Conservation (phyloP, 768 basidiomycete species). For the Leccinum boreale region DNA sequence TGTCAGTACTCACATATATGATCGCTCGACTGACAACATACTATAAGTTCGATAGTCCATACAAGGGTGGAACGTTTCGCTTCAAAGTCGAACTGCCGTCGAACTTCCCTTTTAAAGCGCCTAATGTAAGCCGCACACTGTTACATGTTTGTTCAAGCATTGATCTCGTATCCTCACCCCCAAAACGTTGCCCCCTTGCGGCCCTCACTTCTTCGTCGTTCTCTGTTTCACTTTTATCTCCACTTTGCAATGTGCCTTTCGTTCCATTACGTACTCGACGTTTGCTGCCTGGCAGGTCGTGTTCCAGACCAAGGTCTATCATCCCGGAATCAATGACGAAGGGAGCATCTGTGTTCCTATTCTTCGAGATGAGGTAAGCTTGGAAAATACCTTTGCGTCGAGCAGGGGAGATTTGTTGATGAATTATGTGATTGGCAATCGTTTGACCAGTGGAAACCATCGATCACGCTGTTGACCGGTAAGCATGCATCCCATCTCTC, state of each 20-base stretch:
- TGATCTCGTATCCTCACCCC: conserved; percentile 11
- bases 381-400: not conserved
- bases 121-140: conserved; percentile 46
- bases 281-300: conserved; percentile 51
- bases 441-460: conserved; percentile 73
- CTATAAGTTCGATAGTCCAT: conserved; percentile 69
- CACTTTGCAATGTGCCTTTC: not conserved
- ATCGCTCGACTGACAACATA: conserved; percentile 3
- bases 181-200: conserved; percentile 16
- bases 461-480: conserved; percentile 71
- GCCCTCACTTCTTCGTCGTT: not conserved
- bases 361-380: conserved; percentile 70
- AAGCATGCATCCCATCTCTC: conserved; percentile 13
- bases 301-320: conserved; percentile 85
- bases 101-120: conserved; percentile 88
- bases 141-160: conserved; percentile 2
- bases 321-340: conserved; percentile 89
- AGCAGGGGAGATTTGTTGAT: conserved; percentile 6
- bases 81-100: conserved; percentile 70
- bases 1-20: not conserved
- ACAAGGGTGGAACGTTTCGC: conserved; percentile 77
- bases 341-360: conserved; percentile 83
- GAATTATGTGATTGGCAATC: conserved; percentile 2
- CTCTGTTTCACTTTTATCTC: not conserved
- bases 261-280: conserved; percentile 19